A percentile compares a stretch with the other conserved stretches of the same genome.
These are phyloP conservation scores for Aureobasidium sp. DNA, from an alignment of 2,329 filamentous ascomycete genomes.

Conservation along the genomic window DNA sequence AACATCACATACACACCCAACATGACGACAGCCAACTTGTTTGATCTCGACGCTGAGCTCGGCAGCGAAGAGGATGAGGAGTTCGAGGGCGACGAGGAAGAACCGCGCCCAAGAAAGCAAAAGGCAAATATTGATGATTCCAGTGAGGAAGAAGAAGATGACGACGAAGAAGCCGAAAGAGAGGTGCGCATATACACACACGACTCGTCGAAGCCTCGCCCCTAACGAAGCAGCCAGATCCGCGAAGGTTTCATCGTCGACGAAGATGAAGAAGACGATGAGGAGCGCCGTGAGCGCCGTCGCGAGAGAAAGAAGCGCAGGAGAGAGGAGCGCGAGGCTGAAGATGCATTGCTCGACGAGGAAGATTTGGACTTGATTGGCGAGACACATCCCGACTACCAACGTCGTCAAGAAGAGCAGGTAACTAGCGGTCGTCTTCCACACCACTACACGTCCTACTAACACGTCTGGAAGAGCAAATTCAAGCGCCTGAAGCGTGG, in stretches of 20 bases:
- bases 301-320: slow-evolving; percentile 72
- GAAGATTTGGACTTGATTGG: slow-evolving; percentile 95
- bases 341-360: slow-evolving; percentile 80
- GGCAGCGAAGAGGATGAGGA: slow-evolving; percentile 78
- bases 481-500: slow-evolving; percentile 96
- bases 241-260: slow-evolving; percentile 95
- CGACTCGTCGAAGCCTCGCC: neutral
- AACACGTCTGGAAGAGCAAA: slow-evolving; percentile 55
- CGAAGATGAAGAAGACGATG: slow-evolving; percentile 71
- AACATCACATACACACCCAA: neutral
- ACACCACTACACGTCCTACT: neutral
- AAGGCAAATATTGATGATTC: slow-evolving; percentile 62
- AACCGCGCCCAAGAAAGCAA: slow-evolving; percentile 33
- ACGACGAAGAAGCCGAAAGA: slow-evolving; percentile 79
- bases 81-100: slow-evolving; percentile 60
- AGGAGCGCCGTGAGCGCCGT: slow-evolving; percentile 54
- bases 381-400: slow-evolving; percentile 65
- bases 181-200: slow-evolving; percentile 47
- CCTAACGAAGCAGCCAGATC: slow-evolving; percentile 47
- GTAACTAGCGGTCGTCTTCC: slow-evolving; percentile 42
- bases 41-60: slow-evolving; percentile 78
- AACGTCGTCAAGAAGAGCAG: slow-evolving; percentile 60
- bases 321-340: slow-evolving; percentile 67
- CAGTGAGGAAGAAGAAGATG: slow-evolving; percentile 82
- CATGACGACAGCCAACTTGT: slow-evolving; percentile 47